Conservation (phyloP, 345 rosid species). For the Crucihimalaya himalaica region DNA sequence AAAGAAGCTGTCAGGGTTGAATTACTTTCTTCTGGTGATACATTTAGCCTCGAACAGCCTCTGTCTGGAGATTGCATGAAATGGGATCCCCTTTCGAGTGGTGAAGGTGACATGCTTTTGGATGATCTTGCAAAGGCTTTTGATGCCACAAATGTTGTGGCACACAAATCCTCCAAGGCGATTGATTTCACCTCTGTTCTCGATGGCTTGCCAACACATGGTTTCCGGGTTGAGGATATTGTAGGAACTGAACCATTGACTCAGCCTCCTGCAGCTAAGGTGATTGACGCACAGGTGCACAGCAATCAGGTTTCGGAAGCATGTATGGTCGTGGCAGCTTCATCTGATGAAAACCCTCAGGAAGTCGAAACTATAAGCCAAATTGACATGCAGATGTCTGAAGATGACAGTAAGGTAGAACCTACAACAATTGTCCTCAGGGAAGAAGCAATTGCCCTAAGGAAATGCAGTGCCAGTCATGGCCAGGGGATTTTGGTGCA, state of each 20-base stretch:
- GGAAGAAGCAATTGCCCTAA: neutral
- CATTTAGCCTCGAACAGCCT: conserved; percentile 42
- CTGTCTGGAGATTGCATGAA: conserved; percentile 57
- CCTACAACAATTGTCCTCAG: neutral
- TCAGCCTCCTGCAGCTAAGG: conserved; percentile 26
- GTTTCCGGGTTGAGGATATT: conserved; percentile 52
- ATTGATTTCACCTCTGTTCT: conserved; percentile 55
- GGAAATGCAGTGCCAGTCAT: conserved; percentile 28
- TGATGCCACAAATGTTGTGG: conserved; percentile 42
- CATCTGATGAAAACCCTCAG: conserved; percentile 17
- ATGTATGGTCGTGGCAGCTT: conserved; percentile 28
- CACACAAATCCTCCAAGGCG: conserved; percentile 49
- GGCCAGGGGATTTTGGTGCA: conserved; percentile 34
- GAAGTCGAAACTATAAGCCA: conserved; percentile 15
- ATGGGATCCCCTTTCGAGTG: conserved; percentile 91
- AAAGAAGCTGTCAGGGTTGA: conserved; percentile 79
- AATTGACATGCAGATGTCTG: conserved; percentile 18
- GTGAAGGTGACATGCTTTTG: conserved; percentile 80
- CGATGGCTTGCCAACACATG: conserved; percentile 48
- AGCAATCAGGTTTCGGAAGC: conserved; percentile 35
- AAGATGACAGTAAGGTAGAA: conserved; percentile 33
- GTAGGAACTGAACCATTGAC: conserved; percentile 39
- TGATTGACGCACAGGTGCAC: conserved; percentile 32
- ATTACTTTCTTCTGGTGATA: conserved; percentile 44
- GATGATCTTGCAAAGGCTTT: conserved; percentile 69